Evolutionary conservation across 169 alveolate genomes (phyloP), one percentile per base, ranked within the genome.

Genomic region (Pseudocohnilembus persalinus): DNA sequence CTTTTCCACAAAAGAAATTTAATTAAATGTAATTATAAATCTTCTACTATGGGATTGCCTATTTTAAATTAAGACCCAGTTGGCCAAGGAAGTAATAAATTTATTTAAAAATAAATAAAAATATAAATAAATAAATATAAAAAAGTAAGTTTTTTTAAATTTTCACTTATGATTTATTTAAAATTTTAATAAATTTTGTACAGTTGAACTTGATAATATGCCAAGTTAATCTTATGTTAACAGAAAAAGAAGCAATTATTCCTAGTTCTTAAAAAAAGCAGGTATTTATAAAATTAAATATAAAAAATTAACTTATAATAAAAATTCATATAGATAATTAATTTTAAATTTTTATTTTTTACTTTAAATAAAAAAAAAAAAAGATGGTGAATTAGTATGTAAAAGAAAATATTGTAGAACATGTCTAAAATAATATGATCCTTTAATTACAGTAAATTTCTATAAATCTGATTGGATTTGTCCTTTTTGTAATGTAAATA

Each of bases 391-490:
- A 31, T 81, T 81, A 31, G 81, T 86, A 27, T 85, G 90, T 34
- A 81, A 86, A 31, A 74, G 87, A 68, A 81, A 86, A 63, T 86
- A 65, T 63, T 86, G 87, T 75, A 74, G 83, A 74, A 63, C 68
- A n/a, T 86, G 87, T 29, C 33, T 80, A n/a, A 86, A 86, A 29
- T 35, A 80, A 74, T 72, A 86, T 35, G 80, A 86, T 86, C 83
- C 80, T 49, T 73, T 64, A 31, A 81, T 64, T 24, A 68, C 35
- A 35, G 90, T 80, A 11, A 31, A 74, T 31, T 26, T 77, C 1
- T 73, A 33, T n/a, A 86, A 86, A 72, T 74, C 72, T 28, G 90
- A 85, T 32, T 85, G 86, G 86, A 73, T 85, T 11, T 86, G 90
- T 74, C 87, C 87, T 16, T 86, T 86, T 63, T 86, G 87, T 74